These are phyloP conservation scores for Apophysomyces sp. DNA, from an alignment of 371 early-diverging fungal species.

Conservation along the genomic window DNA sequence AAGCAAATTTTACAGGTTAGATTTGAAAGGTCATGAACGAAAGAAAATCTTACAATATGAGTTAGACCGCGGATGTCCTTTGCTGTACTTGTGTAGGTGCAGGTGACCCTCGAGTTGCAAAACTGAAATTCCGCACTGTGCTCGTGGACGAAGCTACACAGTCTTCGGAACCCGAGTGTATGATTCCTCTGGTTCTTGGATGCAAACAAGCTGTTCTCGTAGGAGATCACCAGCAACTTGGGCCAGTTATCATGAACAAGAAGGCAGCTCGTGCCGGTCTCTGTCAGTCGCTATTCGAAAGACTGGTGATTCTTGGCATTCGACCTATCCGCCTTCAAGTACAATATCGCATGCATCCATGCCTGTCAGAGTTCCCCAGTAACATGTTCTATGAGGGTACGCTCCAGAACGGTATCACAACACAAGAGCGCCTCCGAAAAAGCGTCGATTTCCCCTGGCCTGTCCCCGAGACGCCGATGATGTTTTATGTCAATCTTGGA, in stretches of 20 bases:
- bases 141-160: conserved; percentile 99
- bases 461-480: conserved; percentile 89
- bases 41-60: background rate
- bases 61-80: conserved; percentile 92
- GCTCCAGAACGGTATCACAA: conserved; percentile 94
- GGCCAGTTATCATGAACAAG: conserved; percentile 98
- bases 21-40: background rate
- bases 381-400: conserved; percentile 99
- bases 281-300: conserved; percentile 96
- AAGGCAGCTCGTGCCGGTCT: conserved; percentile 94
- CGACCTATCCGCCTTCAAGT: conserved; percentile 95
- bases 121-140: conserved; percentile 89
- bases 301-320: conserved; percentile 89
- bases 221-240: conserved; percentile 99
- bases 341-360: conserved; percentile 99
- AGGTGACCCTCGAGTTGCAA: conserved; percentile 91
- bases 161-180: conserved; percentile 96
- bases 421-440: conserved; percentile 84
- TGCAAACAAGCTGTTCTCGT: conserved; percentile 96
- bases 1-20: conserved; percentile 78
- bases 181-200: conserved; percentile 96
- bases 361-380: conserved; percentile 96
- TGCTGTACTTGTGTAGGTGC: conserved; percentile 98
- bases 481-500: conserved; percentile 92
- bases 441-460: conserved; percentile 97